Evolutionary conservation across 257 asterid genomes (phyloP).

Genomic region (Solanum corneliomulleri): DNA sequence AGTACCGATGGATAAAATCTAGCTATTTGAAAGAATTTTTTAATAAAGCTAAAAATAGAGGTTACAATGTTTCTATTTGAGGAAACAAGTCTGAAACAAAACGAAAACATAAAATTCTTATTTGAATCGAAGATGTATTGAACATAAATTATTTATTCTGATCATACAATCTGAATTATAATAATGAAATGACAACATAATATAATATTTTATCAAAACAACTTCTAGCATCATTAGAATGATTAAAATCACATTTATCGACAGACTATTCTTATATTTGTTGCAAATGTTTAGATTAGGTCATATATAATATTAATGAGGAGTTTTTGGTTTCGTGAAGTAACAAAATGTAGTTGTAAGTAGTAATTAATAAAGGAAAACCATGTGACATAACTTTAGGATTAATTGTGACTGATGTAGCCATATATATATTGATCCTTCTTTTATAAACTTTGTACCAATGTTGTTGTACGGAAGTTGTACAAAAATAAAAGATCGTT

Average conservation of each 20-base stretch:
- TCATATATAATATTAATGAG: background rate
- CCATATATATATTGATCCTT: background rate
- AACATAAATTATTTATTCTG: background rate
- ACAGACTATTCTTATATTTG: background rate
- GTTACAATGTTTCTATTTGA: background rate
- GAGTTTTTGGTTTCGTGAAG: background rate
- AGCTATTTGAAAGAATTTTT: background rate
- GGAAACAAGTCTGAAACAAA: background rate
- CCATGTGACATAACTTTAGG: background rate
- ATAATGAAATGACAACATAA: too few relatives aligned
- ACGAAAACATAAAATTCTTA: background rate
- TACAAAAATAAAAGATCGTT: constrained; percentile 8
- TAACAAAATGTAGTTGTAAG: background rate
- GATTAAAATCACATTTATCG: too few relatives aligned
- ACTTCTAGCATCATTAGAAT: background rate
- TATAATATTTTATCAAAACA: too few relatives aligned
- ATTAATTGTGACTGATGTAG: background rate
- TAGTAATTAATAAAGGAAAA: background rate
- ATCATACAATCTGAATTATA: background rate
- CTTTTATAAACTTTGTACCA: background rate
- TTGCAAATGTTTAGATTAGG: background rate
- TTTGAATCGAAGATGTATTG: background rate
- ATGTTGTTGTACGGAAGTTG: constrained; percentile 36
- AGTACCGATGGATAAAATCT: background rate
- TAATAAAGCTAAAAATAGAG: background rate